A percentile compares a stretch with the other conserved stretches of the same genome.
These are phyloP conservation scores for Polygonum maritimum DNA, from an alignment of 148 eudicot genomes.

Conservation along the genomic window DNA sequence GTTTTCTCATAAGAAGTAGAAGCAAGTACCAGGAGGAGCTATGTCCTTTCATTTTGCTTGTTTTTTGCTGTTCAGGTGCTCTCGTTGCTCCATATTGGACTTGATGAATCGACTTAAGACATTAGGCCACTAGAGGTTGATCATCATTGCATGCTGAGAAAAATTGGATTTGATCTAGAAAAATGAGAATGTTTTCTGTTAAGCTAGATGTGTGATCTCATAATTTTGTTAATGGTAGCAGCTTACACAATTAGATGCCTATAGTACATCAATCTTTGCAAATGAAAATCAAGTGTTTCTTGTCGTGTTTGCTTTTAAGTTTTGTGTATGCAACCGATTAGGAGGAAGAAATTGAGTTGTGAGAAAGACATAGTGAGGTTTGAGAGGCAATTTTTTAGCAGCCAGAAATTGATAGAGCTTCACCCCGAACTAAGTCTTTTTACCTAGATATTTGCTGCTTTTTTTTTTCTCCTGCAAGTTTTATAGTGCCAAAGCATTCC, in stretches of 20 bases:
- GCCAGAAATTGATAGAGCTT: neutral
- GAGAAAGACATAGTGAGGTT: neutral
- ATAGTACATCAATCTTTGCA: neutral
- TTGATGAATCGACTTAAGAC: neutral
- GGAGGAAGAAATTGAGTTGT: neutral
- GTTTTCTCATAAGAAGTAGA: neutral
- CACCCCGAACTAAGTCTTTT: neutral
- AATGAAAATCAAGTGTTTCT: neutral
- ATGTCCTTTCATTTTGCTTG: neutral
- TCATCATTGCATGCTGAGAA: neutral
- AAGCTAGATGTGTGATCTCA: neutral
- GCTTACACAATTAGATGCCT: neutral
- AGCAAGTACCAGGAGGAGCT: neutral
- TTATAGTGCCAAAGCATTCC: neutral
- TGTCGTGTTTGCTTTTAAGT: neutral
- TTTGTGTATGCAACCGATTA: neutral
- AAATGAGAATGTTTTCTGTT: neutral
- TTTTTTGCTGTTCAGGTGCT: neutral
- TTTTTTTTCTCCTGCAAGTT: neutral
- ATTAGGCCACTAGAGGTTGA: neutral
- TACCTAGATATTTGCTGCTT: neutral
- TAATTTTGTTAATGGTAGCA: neutral
- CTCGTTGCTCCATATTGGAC: neutral
- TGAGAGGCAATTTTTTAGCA: neutral
- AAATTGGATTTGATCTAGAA: neutral